These are phyloP conservation scores for Astragalus membranaceus DNA, from an alignment of 306 rosid species.

Conservation along the genomic window DNA sequence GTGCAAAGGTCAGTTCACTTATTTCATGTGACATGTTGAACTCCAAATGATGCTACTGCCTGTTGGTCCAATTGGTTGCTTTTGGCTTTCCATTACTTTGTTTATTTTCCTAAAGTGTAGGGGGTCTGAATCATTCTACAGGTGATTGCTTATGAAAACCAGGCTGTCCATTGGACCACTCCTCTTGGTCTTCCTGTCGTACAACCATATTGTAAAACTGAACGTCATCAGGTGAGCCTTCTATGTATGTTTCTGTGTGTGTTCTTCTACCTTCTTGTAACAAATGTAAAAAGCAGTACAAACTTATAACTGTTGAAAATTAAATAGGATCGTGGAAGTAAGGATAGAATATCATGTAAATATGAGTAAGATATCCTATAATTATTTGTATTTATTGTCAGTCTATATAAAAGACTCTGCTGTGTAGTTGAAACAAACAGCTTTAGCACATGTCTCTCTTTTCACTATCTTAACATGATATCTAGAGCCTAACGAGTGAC, in stretches of 20 bases:
- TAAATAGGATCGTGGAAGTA: too few relatives aligned
- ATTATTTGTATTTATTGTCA: too few relatives aligned
- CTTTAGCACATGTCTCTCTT: too few relatives aligned
- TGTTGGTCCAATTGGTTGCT: background rate
- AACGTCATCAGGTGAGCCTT: slow-evolving; percentile 66
- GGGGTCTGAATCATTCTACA: slow-evolving; percentile 24
- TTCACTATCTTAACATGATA: too few relatives aligned
- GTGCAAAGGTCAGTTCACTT: slow-evolving; percentile 58
- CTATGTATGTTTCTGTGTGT: background rate
- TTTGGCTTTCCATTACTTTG: background rate
- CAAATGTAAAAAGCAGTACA: too few relatives aligned
- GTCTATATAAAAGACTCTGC: too few relatives aligned
- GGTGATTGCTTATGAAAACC: slow-evolving; percentile 76
- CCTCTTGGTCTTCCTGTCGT: slow-evolving; percentile 93
- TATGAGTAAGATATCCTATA: too few relatives aligned
- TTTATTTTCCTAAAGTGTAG: background rate
- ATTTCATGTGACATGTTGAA: background rate
- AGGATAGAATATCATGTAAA: too few relatives aligned
- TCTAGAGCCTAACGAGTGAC: too few relatives aligned
- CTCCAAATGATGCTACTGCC: background rate
- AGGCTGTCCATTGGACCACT: slow-evolving; percentile 84
- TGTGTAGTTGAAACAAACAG: too few relatives aligned
- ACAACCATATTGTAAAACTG: slow-evolving; percentile 73
- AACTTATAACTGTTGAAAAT: too few relatives aligned
- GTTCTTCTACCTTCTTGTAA: background rate